Base-by-base conservation (phyloP, 2,329 filamentous ascomycete genomes). In the Pyrenophora teres region DNA sequence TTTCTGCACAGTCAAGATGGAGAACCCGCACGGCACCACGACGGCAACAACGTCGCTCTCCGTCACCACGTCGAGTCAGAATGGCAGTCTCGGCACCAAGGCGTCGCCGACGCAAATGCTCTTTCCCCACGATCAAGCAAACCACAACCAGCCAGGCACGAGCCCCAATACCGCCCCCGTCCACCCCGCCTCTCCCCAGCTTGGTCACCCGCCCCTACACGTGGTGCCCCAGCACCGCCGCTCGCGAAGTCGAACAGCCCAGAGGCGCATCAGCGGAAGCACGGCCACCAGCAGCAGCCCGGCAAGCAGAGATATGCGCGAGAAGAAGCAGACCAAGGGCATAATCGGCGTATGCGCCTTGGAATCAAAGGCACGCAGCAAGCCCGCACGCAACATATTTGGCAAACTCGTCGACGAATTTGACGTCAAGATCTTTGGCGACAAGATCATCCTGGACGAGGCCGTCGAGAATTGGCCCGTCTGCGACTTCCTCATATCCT, bases 371-470 rank as follows among this genome's bases (percentile, higher is more conserved):
- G 94, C 94, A 31, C 85, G 94, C 67, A 97, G 92, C 80, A 97
- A 97, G 75, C 94, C 94, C 1, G 97, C 93, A 70, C 84, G 95
- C 61, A 97, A 96, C 69, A 99, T 99, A 62, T 78, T 99, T 53
- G 97, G 96, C 68, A 86, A 92, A 43, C 81, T 99, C 16, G 93
- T 97, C 60, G 86, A 89, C 30, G 93, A 97, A 64, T 97, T 99
- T 68, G 93, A 99, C 67, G 92, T 97, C 19, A 88, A 96, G 56
- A 93, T 99, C 10, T 99, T 99, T 77, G 95, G 94, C 40, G 94
- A 99, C 78, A 99, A 99, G 76, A 93, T 97, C 37, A 99, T 99
- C 62, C 81, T 99, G 31, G 94, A 99, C 68, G 94, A 99, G 83
- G 90, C 89, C 57, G 88, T 97, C 49, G 92, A 96, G 75, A 96